Percentiles rank a stretch among this genome's conserved stretches.
These are phyloP conservation scores for Paragyromitra xinjiangensis DNA, from an alignment of 495 filamentous ascomycete species.

Conservation along the genomic window DNA sequence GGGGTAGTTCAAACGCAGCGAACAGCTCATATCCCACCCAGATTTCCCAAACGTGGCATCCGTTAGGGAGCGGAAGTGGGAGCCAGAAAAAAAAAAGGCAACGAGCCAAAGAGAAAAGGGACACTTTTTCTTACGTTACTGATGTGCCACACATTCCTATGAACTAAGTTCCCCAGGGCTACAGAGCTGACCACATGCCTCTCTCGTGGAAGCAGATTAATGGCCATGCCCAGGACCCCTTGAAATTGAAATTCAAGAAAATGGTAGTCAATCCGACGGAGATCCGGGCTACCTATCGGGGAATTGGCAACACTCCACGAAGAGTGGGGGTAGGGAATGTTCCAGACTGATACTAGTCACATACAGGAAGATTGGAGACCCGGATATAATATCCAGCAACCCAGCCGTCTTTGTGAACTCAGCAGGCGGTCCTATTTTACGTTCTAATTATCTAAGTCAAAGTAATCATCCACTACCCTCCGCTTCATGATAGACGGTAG, in stretches of 20 bases:
- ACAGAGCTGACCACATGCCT: background rate
- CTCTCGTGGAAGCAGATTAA: background rate
- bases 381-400: background rate
- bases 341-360: background rate
- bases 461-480: background rate
- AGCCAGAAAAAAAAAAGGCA: background rate
- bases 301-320: background rate
- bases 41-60: background rate
- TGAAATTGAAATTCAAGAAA: background rate
- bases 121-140: conserved; percentile 1
- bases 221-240: background rate
- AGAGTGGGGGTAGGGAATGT: background rate
- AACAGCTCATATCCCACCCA: conserved; percentile 4
- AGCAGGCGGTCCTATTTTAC: background rate
- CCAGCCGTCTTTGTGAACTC: background rate
- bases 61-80: background rate
- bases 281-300: background rate
- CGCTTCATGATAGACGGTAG: background rate
- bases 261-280: background rate
- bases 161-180: background rate
- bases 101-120: background rate
- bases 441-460: background rate
- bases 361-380: background rate
- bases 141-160: conserved; percentile 3
- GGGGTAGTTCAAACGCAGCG: background rate